Base-by-base conservation (phyloP, 805 yeast species). In the Cyberlindnera mycetangii region DNA sequence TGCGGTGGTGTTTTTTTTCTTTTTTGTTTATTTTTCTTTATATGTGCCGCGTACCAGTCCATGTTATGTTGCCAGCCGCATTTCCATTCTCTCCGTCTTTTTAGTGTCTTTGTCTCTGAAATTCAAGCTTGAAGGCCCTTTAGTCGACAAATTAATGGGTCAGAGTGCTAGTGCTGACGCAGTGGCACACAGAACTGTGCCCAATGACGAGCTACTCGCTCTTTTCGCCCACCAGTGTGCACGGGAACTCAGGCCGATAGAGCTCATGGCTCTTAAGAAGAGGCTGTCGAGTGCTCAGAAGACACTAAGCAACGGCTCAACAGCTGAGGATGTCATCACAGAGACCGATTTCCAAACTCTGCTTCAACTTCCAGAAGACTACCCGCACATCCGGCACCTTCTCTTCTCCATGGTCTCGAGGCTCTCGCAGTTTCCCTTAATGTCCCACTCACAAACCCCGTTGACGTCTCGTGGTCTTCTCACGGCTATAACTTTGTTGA, bases 401-500 rank as follows among this genome's bases (percentile, higher is more conserved):
- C 42, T 81, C 0, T 71, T 70, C 54, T 60, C 66, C 6, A 60
- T 75, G 5, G 58, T 78, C 14, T 59, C 62, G 24, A 68, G 69
- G 5, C 42, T 83, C 22, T 71, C 79, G 1, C 64, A 65, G 21
- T 76, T 74, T 52, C 87, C 87, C 0, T 68, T 78, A 42, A 45
- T 78, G 7, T 42, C 44, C 3, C 43, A 39, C 18, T 6, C 48
- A 12, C 12, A n/a, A 7, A 42, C 46, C 9, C 47, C 49, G 16
- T 19, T 77, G 7, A 61, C 68, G 1, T 64, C 65, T 3, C 62
- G 66, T 4, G 74, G 72, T 4, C 44, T 78, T 34, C 46, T 72
- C 12, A 74, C 79, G 49, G 69, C 73, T 0, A 44, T 78, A 5
- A 57, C 72, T 0, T 62, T 76, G 11, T 44, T 82, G 6, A 70